phyloP scores from a whole-genome alignment of 176 grass and related monocot genomes.

The Rhynchospora tenuis region DNA sequence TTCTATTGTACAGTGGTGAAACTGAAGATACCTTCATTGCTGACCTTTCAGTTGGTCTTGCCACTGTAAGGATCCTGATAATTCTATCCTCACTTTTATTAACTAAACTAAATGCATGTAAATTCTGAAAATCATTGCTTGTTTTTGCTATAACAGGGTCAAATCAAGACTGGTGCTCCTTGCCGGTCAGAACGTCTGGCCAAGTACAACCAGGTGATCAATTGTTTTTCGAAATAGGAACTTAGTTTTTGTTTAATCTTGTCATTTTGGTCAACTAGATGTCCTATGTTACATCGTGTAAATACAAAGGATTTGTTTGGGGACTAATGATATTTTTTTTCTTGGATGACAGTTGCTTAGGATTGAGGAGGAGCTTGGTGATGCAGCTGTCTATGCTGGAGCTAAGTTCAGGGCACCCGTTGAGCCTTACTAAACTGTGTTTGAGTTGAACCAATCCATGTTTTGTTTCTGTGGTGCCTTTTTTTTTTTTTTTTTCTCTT shows the following conservation, averaged over 20 bases:
- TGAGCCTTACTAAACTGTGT: slow-evolving; percentile 56
- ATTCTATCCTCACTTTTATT: neutral
- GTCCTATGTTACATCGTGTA: neutral
- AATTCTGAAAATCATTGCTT: neutral
- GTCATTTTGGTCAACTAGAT: neutral
- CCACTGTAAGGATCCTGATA: slow-evolving; percentile 45
- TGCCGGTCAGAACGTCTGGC: slow-evolving; percentile 93
- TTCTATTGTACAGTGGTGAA: slow-evolving; percentile 57
- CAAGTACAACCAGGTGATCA: slow-evolving; percentile 90
- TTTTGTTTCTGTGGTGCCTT: neutral
- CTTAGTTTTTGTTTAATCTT: neutral
- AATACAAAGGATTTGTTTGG: neutral
- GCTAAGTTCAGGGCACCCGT: slow-evolving; percentile 84
- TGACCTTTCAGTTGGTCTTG: slow-evolving; percentile 73
- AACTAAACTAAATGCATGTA: neutral
- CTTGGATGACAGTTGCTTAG: slow-evolving; percentile 62
- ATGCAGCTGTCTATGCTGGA: slow-evolving; percentile 59
- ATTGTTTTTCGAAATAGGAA: neutral
- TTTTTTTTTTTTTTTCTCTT: neutral
- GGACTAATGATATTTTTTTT: neutral
- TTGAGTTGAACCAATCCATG: neutral
- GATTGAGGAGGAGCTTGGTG: slow-evolving; percentile 93
- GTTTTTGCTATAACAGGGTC: slow-evolving; percentile 46
- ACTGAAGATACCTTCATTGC: slow-evolving; percentile 99
- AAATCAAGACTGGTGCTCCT: slow-evolving; percentile 97